Base-by-base conservation (phyloP, 176 grass and related monocot species). In the sorghum (Sorghum bicolor) region DNA sequence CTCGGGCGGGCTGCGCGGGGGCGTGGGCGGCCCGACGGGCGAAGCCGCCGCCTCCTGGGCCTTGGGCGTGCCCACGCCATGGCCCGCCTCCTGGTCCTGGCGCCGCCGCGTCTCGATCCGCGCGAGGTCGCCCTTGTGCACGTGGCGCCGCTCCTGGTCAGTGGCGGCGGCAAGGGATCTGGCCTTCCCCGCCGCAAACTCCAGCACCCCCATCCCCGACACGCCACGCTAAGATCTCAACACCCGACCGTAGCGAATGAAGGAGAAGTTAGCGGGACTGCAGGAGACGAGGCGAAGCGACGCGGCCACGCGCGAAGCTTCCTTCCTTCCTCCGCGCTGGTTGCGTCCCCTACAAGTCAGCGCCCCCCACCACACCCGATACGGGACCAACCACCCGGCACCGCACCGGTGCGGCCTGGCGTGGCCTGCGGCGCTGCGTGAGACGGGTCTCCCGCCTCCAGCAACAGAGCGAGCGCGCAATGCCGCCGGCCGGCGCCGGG, bases 191-290 rank as follows among this genome's bases (percentile, higher is more conserved):
- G 72, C 53, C 36, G 70, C 64, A 58, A 88, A 90, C 86, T 91
- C 91, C 5, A 80, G 40, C 69, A 98, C 82, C 37, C 90, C 95
- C 92, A 95, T 89, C 75, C 58, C 75, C 68, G 5, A 28, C 60
- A 88, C 34, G 40, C 47, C 5, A 79, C 67, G 58, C 67, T 72
- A 40, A 28, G 38, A 69, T 11, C 26, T 5, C 26, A 32, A n/a
- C 55, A 60, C 9, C 9, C 33, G 39, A 48, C 76, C 39, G 13
- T 30, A 24, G 43, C 7, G 36, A 61, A 61, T 4, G 50, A 17
- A 2, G 19, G 64, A 34, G 64, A 36, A 68, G 78, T 7, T n/a
- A n/a, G n/a, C n/a, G n/a, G n/a, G n/a, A n/a, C n/a, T n/a, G n/a
- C n/a, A n/a, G n/a, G n/a, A 39, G 52, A 5, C 47, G 41, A 67